Evolutionary conservation across 2,329 filamentous ascomycete species (phyloP).

Genomic region (Metarhizium album): DNA sequence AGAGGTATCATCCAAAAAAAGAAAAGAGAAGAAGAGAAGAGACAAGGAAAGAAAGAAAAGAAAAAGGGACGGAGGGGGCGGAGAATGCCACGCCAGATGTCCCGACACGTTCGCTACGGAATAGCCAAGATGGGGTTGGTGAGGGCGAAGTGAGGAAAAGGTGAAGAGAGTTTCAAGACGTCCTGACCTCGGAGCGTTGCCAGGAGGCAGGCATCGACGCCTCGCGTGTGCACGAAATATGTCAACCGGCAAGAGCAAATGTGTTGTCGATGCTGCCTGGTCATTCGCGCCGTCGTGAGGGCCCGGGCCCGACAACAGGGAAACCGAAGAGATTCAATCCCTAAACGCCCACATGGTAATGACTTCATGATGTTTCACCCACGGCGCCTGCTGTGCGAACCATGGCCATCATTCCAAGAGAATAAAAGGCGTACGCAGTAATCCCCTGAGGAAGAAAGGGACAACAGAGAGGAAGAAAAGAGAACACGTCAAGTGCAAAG

Average conservation of each 20-base stretch:
- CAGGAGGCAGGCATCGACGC: background rate
- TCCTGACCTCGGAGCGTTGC: background rate
- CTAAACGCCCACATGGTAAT: too few relatives aligned
- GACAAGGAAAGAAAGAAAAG: slow-evolving; percentile 3
- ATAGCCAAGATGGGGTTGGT: background rate
- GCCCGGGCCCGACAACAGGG: too few relatives aligned
- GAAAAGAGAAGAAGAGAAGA: too few relatives aligned
- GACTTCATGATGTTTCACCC: too few relatives aligned
- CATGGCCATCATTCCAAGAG: too few relatives aligned
- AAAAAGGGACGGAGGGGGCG: too few relatives aligned
- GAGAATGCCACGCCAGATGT: background rate
- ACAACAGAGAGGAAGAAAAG: too few relatives aligned
- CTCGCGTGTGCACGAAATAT: background rate
- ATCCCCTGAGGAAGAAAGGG: background rate
- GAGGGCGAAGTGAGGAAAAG: background rate
- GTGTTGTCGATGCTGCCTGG: background rate
- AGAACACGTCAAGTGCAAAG: background rate
- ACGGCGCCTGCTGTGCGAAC: too few relatives aligned
- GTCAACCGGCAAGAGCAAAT: background rate
- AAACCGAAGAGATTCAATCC: too few relatives aligned
- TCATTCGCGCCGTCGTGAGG: too few relatives aligned
- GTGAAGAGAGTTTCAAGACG: background rate
- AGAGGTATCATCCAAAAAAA: slow-evolving; percentile 5
- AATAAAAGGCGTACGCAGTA: background rate
- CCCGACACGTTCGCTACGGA: background rate